phyloP scores from a whole-genome alignment of 768 basidiomycete genomes.

The Lactarius indigo region DNA sequence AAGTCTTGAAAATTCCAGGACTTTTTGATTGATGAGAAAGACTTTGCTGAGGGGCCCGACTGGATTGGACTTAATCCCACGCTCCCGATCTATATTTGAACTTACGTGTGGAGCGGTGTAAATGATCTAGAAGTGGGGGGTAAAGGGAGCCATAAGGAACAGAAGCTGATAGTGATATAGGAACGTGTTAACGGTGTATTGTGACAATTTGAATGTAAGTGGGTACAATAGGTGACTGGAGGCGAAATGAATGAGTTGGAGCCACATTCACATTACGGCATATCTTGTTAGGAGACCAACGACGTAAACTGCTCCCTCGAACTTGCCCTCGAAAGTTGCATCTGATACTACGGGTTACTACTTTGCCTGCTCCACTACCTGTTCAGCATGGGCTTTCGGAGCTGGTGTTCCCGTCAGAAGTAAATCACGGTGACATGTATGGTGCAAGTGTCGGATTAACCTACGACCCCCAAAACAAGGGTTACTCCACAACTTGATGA shows the following conservation, averaged over 20 bases:
- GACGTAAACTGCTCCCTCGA: no score
- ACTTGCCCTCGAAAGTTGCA: background rate
- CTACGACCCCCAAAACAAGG: background rate
- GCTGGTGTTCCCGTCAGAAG: background rate
- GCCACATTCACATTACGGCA: background rate
- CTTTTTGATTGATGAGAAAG: constrained; percentile 79
- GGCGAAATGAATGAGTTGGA: background rate
- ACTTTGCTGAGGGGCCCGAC: constrained; percentile 63
- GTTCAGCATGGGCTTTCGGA: background rate
- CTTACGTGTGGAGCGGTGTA: background rate
- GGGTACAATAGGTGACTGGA: background rate
- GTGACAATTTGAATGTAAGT: background rate
- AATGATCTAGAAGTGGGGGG: background rate
- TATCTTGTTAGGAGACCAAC: no score
- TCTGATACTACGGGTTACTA: background rate
- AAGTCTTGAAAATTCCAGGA: constrained; percentile 45
- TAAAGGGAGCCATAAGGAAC: background rate
- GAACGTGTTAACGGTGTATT: background rate
- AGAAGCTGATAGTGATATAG: background rate
- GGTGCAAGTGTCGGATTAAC: background rate
- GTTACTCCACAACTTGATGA: constrained; percentile 1
- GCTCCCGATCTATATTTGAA: constrained; percentile 73
- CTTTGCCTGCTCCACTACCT: no score
- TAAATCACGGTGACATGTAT: background rate
- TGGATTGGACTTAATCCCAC: constrained; percentile 76